A percentile compares a stretch with the other conserved stretches of the same genome.
These are phyloP conservation scores for Leishmania arabica DNA, from an alignment of 208 protist species.

Conservation along the genomic window DNA sequence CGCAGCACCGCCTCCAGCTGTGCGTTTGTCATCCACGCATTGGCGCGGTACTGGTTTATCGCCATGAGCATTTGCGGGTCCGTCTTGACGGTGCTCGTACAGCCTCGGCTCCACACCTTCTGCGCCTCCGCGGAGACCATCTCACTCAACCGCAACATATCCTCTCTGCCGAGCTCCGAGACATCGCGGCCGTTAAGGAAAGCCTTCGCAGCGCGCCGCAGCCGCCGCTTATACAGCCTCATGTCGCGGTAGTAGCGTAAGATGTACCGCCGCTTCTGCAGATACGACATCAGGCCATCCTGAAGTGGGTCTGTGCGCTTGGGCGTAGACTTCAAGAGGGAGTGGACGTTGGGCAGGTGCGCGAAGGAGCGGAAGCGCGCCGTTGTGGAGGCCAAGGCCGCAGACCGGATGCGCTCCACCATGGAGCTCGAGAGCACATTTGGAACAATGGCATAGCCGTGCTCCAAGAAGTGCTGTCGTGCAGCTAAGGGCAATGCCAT, in stretches of 20 bases:
- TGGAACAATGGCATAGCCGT: conserved; percentile 81
- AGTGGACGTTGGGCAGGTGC: conserved; percentile 71
- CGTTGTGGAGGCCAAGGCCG: conserved; percentile 48
- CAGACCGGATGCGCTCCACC: conserved; percentile 41
- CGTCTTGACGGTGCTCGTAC: conserved; percentile 69
- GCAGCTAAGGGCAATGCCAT: conserved; percentile 58
- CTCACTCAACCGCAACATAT: conserved; percentile 77
- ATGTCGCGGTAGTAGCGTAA: conserved; percentile 50
- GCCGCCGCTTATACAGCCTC: conserved; percentile 35
- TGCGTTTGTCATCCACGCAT: conserved; percentile 87
- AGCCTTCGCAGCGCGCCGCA: conserved; percentile 31
- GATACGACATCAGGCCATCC: conserved; percentile 43
- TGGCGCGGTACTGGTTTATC: conserved; percentile 81
- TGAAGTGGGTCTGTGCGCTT: conserved; percentile 60
- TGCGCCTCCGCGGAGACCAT: conserved; percentile 39
- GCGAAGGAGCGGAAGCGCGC: conserved; percentile 55
- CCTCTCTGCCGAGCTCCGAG: conserved; percentile 61
- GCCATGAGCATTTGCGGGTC: conserved; percentile 82
- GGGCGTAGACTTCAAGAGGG: conserved; percentile 50
- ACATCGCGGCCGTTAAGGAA: conserved; percentile 61
- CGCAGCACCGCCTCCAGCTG: conserved; percentile 42
- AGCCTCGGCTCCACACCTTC: conserved; percentile 48
- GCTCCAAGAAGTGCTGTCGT: conserved; percentile 73
- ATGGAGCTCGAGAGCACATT: conserved; percentile 35
- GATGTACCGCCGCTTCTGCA: conserved; percentile 66